These are phyloP conservation scores for Colletotrichum lindemuthianum DNA, from an alignment of 2,329 filamentous ascomycete genomes.

Conservation along the genomic window DNA sequence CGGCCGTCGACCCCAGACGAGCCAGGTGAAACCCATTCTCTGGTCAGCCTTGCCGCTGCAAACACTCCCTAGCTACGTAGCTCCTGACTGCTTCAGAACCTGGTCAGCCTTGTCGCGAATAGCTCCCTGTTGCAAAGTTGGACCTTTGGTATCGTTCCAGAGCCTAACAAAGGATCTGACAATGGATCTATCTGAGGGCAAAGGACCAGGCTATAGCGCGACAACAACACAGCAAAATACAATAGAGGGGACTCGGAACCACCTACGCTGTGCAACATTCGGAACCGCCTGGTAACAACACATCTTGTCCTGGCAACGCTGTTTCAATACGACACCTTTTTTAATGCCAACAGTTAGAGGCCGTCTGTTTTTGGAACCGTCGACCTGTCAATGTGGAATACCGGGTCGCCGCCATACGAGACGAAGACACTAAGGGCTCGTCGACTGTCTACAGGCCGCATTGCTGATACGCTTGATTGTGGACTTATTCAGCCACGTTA, in stretches of 20 bases:
- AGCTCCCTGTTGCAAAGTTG: background rate
- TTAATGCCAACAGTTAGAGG: slow-evolving; percentile 10
- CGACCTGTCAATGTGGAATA: slow-evolving; percentile 2
- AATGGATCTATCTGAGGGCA: slow-evolving; percentile 20
- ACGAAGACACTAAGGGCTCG: slow-evolving; percentile 7
- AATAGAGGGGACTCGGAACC: slow-evolving; percentile 1
- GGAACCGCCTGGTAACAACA: slow-evolving; percentile 17
- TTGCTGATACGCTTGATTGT: slow-evolving; percentile 8
- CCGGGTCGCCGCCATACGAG: slow-evolving; percentile 5
- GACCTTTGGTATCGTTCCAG: slow-evolving; percentile 12
- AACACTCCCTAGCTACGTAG: background rate
- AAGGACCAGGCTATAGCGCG: slow-evolving; percentile 1
- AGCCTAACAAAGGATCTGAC: slow-evolving; percentile 15
- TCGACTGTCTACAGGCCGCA: background rate
- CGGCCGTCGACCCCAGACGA: slow-evolving; percentile 18
- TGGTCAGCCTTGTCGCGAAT: slow-evolving; percentile 21
- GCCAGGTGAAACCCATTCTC: slow-evolving; percentile 24
- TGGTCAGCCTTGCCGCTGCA: slow-evolving; percentile 24
- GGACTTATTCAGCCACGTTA: slow-evolving; percentile 14
- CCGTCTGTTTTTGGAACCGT: background rate
- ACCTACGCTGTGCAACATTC: slow-evolving; percentile 1
- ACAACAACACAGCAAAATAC: background rate
- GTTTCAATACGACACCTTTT: slow-evolving; percentile 30
- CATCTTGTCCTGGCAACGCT: slow-evolving; percentile 8
- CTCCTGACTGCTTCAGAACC: slow-evolving; percentile 4